Base-by-base conservation (phyloP, 108 stramenopile species). In the Conticribra guillardii region DNA sequence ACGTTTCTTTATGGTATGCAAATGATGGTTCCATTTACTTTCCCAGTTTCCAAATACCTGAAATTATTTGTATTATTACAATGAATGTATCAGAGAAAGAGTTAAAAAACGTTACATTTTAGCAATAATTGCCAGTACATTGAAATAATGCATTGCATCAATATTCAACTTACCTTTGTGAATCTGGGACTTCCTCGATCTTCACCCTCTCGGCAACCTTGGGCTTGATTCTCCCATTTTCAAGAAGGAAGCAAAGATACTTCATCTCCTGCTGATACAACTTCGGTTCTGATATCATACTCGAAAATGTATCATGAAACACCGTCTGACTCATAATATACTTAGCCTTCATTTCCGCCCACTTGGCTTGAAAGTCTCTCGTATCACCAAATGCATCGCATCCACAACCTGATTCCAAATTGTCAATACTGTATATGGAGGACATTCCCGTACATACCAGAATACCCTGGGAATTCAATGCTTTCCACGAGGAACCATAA, bases 201-300 rank as follows among this genome's bases (percentile, higher is more conserved):
- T 11, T 11, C 8, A 41, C 37, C 11, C 11, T 41, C 5, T 11
- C 76, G 19, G 82, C 80, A 65, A 88, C 81, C 60, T 86, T 73
- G n/a, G 89, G 87, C 17, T 74, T 79, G 29, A 88, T 84, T 37
- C 83, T 71, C n/a, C 79, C 63, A 15, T 71, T 67, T 47, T 82
- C 59, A 53, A 91, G 59, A 22, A 85, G 63, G 19, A 72, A 54
- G 17, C 85, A 76, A 32, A 91, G 58, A 56, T 83, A 72, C 28
- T 73, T 51, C 37, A 91, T 47, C 44, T 91, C 85, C 21, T 73
- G 69, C 58, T 79, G 53, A 68, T 71, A 79, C 28, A 61, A 23
- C n/a, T 56, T 73, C 2, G 84, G 85, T 60, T 88, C 61, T 2
- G 59, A 27, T 49, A 57, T 3, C 57, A 74, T 83, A 34, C 82